Base-by-base conservation (phyloP, 108 stramenopile genomes). In the Nitzschia palea region DNA sequence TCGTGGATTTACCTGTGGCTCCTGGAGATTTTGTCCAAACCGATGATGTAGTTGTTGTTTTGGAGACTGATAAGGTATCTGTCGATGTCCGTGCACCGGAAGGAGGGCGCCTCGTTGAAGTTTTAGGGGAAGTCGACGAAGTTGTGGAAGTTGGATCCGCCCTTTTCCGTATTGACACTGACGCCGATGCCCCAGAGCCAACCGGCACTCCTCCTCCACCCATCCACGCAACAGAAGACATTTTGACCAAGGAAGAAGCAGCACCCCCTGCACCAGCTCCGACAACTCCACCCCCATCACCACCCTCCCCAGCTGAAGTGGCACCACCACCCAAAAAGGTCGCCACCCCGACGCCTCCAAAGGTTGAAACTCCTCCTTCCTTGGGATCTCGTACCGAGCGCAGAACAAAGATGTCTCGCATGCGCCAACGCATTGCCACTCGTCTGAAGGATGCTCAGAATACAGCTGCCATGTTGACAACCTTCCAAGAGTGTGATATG, bases 401-500 rank as follows among this genome's bases (percentile, higher is more conserved):
- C 27, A 94, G 99, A 51, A 96, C 97, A 31, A 98, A 99, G 88
- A 98, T 99, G 97, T 94, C 88, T 43, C 94, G 98, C 35, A 99
- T 99, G 99, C 94, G 99, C 50, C 86, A 91, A 74, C 94, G 96
- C 37, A 97, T 99, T 45, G 99, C 99, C 10, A 71, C 87, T 31
- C 89, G 99, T 36, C 90, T 99, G 55, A 98, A 98, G 83, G 96
- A 97, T 63, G 95, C 98, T 17, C 99, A 99, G 86, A 97, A 97
- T 79, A 97, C 97, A 8, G 97, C 97, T 15, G 99, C 99, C 65
- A 97, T 97, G 97, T 87, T 99, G 40, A 99, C 99, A 40, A 99
- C 99, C 70, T 99, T 99, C 86, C 98, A 99, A 78, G 99, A 99
- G 77, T 87, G 93, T 45, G 99, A 99, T 79, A 98, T 99, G 99